Evolutionary conservation across 2,329 filamentous ascomycete species (phyloP), one percentile per base, ranked within the genome.

Genomic region (Colletotrichum tanaceti): DNA sequence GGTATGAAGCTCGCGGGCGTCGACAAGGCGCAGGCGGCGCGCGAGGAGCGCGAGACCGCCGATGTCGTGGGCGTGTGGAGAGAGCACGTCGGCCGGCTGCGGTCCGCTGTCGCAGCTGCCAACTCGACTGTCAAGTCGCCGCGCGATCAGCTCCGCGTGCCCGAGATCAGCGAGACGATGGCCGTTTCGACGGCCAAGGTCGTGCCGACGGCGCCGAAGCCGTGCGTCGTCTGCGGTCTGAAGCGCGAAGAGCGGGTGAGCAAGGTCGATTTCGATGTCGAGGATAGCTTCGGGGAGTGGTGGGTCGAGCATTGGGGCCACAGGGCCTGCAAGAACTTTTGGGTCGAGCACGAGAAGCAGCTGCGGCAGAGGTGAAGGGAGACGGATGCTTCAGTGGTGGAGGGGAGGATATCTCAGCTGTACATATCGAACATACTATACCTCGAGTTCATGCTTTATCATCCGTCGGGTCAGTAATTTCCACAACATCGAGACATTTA

Each of bases 261-360:
- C 22, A 93, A 90, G 75, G 87, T 96, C 41, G 94, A 97, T 75
- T 82, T 90, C 60, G 85, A 90, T 32, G 89, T 97, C 10, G 90
- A 95, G 74, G 95, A 98, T 78, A 94, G 92, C 77, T 98, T 98
- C 83, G 94, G 93, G 14, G 95, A 98, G 81, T 98, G 94, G 93
- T 98, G 95, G 95, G 84, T 91, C 49, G 94, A 98, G 53, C 91
- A 95, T 77, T 94, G 93, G 91, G 93, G 91, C 0, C 92, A 94
- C 79, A 83, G 88, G 70, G 87, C 88, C 22, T 98, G 95, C 79
- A 88, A 88, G 77, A 91, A 91, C 71, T 97, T 97, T 75, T 98
- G 95, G 95, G 82, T 91, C 68, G 85, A 91, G 73, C 91, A 97
- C 77, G 92, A 92, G 77, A 84, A 84, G 61, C 84, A 85, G 66